A percentile compares a stretch with the other conserved stretches of the same genome.
Conservation (phyloP, 371 early-diverging fungal genomes). For the Mortierella sp. region DNA sequence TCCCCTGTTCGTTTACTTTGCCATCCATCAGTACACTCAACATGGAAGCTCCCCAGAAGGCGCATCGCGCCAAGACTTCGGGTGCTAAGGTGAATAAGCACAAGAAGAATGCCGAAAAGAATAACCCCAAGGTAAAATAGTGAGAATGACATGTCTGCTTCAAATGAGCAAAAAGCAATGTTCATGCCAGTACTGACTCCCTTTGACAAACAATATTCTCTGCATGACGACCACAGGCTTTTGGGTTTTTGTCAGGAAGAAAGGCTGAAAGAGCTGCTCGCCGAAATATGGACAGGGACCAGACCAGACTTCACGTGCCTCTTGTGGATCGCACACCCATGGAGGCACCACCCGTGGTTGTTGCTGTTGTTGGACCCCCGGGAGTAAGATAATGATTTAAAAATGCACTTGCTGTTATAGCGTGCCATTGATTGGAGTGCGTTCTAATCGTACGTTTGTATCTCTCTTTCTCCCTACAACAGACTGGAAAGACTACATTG, state of each 20-base stretch:
- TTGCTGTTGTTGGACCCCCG: constrained; percentile 98
- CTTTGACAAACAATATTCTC: not conserved
- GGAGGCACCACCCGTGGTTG: constrained; percentile 92
- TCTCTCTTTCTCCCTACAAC: constrained; percentile 2
- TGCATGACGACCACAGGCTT: constrained; percentile 69
- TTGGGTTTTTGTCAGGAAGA: constrained; percentile 82
- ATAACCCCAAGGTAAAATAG: constrained; percentile 85
- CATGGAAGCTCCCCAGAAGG: constrained; percentile 77
- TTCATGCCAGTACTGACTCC: not conserved
- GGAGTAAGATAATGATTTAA: constrained; percentile 66
- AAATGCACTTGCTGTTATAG: not conserved
- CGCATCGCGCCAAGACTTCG: constrained; percentile 85
- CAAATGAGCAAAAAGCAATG: not conserved
- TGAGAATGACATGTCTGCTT: not conserved
- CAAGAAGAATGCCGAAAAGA: constrained; percentile 80
- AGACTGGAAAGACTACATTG: constrained; percentile 95
- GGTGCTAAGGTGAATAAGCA: constrained; percentile 87
- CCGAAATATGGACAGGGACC: constrained; percentile 88
- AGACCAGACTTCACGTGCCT: constrained; percentile 96
- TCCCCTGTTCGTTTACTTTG: constrained; percentile 14
- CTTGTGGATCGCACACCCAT: constrained; percentile 94
- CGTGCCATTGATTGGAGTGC: not conserved
- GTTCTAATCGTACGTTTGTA: not conserved
- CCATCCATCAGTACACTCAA: constrained; percentile 14
- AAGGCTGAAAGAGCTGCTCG: constrained; percentile 84